Percentiles rank a stretch among this genome's conserved stretches.
These are phyloP conservation scores for Boletellus sp. DNA, from an alignment of 768 basidiomycete genomes.

Conservation along the genomic window DNA sequence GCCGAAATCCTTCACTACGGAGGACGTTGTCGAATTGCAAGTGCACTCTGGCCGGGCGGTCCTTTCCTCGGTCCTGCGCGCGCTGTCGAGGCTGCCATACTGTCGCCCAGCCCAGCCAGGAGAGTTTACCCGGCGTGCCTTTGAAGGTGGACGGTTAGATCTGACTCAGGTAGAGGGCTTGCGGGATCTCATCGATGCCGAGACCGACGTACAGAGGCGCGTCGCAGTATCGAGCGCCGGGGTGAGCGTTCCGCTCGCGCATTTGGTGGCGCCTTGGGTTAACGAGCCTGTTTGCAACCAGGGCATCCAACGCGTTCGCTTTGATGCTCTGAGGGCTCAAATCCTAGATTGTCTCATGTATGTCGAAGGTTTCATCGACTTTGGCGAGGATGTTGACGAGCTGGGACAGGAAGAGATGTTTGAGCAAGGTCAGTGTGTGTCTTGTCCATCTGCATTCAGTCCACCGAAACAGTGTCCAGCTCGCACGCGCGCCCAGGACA, in stretches of 20 bases:
- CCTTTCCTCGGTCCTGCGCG: conserved; percentile 62
- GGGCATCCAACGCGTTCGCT: conserved; percentile 60
- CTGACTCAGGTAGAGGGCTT: conserved; percentile 88
- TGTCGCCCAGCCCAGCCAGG: conserved; percentile 81
- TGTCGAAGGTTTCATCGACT: conserved; percentile 89
- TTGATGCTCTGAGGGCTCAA: conserved; percentile 59
- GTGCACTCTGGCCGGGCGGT: conserved; percentile 84
- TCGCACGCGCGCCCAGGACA: conserved; percentile 41
- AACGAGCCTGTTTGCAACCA: conserved; percentile 27
- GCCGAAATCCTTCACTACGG: conserved; percentile 78
- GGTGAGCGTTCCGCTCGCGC: conserved; percentile 42
- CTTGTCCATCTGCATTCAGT: neutral
- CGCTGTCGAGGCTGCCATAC: conserved; percentile 56
- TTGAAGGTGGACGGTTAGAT: conserved; percentile 76
- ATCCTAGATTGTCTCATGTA: conserved; percentile 73
- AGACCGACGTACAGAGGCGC: conserved; percentile 78
- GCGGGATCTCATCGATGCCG: conserved; percentile 82
- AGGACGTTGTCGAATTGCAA: conserved; percentile 81
- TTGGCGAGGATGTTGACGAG: conserved; percentile 82
- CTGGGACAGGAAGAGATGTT: conserved; percentile 75
- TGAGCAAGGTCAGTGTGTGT: conserved; percentile 51
- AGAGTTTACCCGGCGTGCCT: conserved; percentile 86
- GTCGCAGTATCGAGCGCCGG: conserved; percentile 65
- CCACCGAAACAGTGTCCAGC: conserved; percentile 38
- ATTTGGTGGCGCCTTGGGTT: neutral